Percentiles rank a stretch among this genome's conserved stretches.
phyloP scores from a whole-genome alignment of 345 rosid genomes.

The Mercurialis annua region DNA sequence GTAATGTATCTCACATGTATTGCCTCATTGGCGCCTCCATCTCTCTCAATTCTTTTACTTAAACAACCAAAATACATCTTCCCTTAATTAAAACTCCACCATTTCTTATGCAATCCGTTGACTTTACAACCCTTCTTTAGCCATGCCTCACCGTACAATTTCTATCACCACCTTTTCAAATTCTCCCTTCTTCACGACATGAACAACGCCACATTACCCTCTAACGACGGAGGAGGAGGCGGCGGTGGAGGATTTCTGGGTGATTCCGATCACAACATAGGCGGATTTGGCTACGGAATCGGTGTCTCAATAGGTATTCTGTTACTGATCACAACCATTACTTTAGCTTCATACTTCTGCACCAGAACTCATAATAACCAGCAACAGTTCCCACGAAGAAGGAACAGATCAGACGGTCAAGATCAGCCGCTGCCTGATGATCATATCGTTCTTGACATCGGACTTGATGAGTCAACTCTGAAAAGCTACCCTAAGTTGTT shows the following conservation, averaged over 20 bases:
- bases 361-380: conserved; percentile 19
- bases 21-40: background rate
- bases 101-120: conserved; percentile 32
- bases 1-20: conserved; percentile 15
- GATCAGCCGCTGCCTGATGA: background rate
- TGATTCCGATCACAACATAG: conserved; percentile 23
- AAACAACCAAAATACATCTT: conserved; percentile 8
- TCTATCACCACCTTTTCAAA: background rate
- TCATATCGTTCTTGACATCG: conserved; percentile 36
- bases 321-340: conserved; percentile 39
- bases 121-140: conserved; percentile 30
- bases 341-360: conserved; percentile 44
- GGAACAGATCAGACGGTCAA: conserved; percentile 1
- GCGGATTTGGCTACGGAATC: conserved; percentile 43
- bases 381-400: conserved; percentile 3
- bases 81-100: conserved; percentile 31
- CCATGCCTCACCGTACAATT: conserved; percentile 39
- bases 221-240: background rate
- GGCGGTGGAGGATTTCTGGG: conserved; percentile 15
- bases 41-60: background rate
- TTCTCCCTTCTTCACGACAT: conserved; percentile 14
- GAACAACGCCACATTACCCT: conserved; percentile 17
- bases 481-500: conserved; percentile 67
- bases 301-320: conserved; percentile 44
- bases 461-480: conserved; percentile 71